phyloP scores from a whole-genome alignment of 2,329 filamentous ascomycete genomes.

The Aspergillus candidus region DNA sequence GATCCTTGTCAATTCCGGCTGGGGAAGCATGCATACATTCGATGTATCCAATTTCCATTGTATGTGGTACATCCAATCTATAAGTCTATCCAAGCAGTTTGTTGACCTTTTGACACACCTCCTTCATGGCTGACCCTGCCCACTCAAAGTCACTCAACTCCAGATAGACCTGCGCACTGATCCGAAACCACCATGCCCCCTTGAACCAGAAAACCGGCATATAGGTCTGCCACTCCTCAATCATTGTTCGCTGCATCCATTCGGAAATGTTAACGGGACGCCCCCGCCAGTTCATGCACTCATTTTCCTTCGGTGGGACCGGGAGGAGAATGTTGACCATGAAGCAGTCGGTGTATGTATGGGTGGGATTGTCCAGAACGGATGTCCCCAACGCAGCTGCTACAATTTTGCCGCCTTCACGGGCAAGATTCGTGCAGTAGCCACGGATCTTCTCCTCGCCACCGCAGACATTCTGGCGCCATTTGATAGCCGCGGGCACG shows the following conservation, averaged over 20 bases:
- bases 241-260: constrained; percentile 52
- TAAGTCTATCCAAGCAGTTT: neutral
- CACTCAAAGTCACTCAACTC: constrained; percentile 67
- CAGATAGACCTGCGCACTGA: constrained; percentile 74
- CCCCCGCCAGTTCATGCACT: constrained; percentile 1
- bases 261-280: constrained; percentile 37
- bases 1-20: too few relatives aligned
- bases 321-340: constrained; percentile 68
- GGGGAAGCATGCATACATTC: too few relatives aligned
- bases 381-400: constrained; percentile 60
- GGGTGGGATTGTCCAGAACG: constrained; percentile 50
- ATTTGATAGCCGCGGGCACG: constrained; percentile 62
- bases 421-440: constrained; percentile 58
- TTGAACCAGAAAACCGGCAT: constrained; percentile 56
- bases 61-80: too few relatives aligned
- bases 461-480: constrained; percentile 58
- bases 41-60: too few relatives aligned
- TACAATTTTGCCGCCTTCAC: constrained; percentile 52
- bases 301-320: constrained; percentile 32
- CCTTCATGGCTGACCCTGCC: constrained; percentile 47
- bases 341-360: constrained; percentile 41
- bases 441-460: constrained; percentile 61
- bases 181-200: constrained; percentile 58
- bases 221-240: constrained; percentile 60
- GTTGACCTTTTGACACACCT: constrained; percentile 45